phyloP scores from a whole-genome alignment of 768 basidiomycete genomes.

The Termitomyces titanicus region DNA sequence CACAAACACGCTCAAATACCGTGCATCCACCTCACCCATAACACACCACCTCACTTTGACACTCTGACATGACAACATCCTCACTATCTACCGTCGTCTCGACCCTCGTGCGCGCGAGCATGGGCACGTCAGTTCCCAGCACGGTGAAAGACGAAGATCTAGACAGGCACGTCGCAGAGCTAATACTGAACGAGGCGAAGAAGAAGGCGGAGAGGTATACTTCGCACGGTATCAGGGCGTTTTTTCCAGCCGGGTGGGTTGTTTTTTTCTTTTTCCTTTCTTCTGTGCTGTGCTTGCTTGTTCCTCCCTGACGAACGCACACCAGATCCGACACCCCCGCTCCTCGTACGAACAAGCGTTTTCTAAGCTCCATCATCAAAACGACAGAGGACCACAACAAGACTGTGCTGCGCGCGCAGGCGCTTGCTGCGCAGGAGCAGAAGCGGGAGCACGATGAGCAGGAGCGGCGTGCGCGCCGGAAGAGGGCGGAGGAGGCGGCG shows the following conservation, averaged over 20 bases:
- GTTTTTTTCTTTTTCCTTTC: neutral
- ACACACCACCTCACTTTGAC: too few species aligned
- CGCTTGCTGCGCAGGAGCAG: constrained; percentile 67
- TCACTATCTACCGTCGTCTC: constrained; percentile 86
- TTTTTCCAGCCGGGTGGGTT: constrained; percentile 52
- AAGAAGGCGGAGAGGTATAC: constrained; percentile 81
- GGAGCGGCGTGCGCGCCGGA: constrained; percentile 56
- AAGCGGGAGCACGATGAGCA: constrained; percentile 65
- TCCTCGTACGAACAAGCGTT: constrained; percentile 80
- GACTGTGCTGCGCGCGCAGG: constrained; percentile 72
- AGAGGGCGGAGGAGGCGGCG: constrained; percentile 73
- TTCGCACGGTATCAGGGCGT: constrained; percentile 76
- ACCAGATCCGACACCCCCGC: constrained; percentile 64
- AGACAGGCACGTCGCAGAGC: constrained; percentile 87
- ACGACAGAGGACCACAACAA: constrained; percentile 96
- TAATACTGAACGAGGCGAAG: constrained; percentile 91
- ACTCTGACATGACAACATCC: constrained; percentile 28
- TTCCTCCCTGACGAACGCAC: neutral
- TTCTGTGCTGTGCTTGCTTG: neutral
- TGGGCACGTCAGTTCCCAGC: constrained; percentile 60
- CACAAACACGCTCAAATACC: neutral
- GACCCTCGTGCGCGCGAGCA: constrained; percentile 70
- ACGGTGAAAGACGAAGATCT: constrained; percentile 79
- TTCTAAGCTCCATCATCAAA: constrained; percentile 80
- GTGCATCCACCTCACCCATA: too few species aligned